A percentile compares a stretch with the other conserved stretches of the same genome.
These are phyloP conservation scores for Lomentospora prolificans DNA, from an alignment of 2,329 filamentous ascomycete species.

Conservation along the genomic window DNA sequence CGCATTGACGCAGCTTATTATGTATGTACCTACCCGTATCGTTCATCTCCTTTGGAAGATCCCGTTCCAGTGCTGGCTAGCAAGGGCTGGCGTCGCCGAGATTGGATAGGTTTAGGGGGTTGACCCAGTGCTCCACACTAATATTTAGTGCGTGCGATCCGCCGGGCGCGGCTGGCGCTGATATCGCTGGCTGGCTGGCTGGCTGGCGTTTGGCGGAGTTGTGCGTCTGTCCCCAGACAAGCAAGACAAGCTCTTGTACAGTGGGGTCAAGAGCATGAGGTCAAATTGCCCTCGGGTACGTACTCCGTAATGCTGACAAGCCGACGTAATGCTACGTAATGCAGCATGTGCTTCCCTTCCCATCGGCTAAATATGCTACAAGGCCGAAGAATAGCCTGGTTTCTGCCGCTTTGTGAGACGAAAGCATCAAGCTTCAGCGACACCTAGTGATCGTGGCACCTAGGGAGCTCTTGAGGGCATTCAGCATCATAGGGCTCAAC, in stretches of 20 bases:
- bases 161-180: not conserved
- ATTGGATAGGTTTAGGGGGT: not conserved
- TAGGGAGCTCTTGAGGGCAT: not conserved
- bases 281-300: too few relatives aligned
- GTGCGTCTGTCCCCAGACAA: too few relatives aligned
- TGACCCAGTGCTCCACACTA: not conserved
- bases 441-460: not conserved
- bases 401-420: not conserved
- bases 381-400: not conserved
- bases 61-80: too few relatives aligned
- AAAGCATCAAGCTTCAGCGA: not conserved
- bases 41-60: not conserved
- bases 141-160: not conserved
- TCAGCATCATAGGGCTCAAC: too few relatives aligned
- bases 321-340: not conserved
- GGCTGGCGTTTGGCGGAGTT: too few relatives aligned
- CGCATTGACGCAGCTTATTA: constrained; percentile 1
- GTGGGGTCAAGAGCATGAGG: too few relatives aligned
- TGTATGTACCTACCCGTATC: too few relatives aligned
- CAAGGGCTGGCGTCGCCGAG: not conserved
- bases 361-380: not conserved
- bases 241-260: too few relatives aligned
- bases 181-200: too few relatives aligned
- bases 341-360: not conserved
- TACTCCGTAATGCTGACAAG: too few relatives aligned